Evolutionary conservation across 2,329 filamentous ascomycete genomes (phyloP).

Genomic region (Fusarium metavorans): DNA sequence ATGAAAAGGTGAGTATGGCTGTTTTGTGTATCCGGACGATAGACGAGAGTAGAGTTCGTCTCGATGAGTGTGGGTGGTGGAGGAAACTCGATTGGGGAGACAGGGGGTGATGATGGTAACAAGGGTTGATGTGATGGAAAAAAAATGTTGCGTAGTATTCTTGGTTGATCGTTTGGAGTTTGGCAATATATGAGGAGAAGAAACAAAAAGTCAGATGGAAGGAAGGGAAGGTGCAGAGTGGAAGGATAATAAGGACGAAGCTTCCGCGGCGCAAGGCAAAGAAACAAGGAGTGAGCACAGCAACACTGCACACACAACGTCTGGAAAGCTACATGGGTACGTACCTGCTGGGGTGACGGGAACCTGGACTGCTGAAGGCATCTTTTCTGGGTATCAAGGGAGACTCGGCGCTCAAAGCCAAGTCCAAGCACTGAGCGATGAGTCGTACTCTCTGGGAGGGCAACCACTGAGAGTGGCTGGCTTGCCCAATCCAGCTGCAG

Average conservation of each 20-base stretch:
- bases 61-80: neutral
- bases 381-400: conserved; percentile 44
- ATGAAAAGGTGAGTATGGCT: conserved; percentile 18
- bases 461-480: conserved; percentile 31
- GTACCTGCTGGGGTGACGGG: conserved; percentile 45
- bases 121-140: conserved; percentile 9
- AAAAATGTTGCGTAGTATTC: conserved; percentile 16
- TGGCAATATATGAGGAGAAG: conserved; percentile 23
- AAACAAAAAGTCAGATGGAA: conserved; percentile 3
- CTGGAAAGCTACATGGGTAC: conserved; percentile 16
- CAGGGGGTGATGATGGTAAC: conserved; percentile 9
- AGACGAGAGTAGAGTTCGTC: conserved; percentile 15
- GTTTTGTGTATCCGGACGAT: conserved; percentile 15
- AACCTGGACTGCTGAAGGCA: conserved; percentile 48
- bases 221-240: conserved; percentile 18
- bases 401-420: conserved; percentile 28
- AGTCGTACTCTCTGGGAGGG: conserved; percentile 26
- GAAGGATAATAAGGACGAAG: conserved; percentile 35
- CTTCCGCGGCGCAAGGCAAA: conserved; percentile 9
- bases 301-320: conserved; percentile 8
- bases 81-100: neutral
- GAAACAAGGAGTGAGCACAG: conserved; percentile 32
- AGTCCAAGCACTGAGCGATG: conserved; percentile 36
- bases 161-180: conserved; percentile 27
- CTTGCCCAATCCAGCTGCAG: conserved; percentile 36